Evolutionary conservation across 2,329 filamentous ascomycete species (phyloP).

Genomic region (Rachicladosporium sp.): DNA sequence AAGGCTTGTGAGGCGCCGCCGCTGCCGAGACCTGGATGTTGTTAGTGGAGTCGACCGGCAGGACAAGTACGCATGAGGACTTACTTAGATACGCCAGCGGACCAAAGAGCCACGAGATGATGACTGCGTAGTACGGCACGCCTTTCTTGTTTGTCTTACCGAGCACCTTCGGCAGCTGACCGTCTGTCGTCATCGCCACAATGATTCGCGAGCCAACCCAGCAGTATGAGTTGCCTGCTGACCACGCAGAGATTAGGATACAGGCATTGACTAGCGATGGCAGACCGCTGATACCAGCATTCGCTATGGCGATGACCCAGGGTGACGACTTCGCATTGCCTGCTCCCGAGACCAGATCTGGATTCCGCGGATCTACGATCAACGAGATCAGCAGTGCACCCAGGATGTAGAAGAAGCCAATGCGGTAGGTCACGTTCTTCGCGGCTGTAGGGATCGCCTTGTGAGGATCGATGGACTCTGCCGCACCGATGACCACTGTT

Average conservation of each 20-base stretch:
- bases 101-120: slow-evolving; percentile 30
- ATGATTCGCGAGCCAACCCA: slow-evolving; percentile 47
- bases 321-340: slow-evolving; percentile 31
- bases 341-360: slow-evolving; percentile 34
- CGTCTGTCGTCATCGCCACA: slow-evolving; percentile 47
- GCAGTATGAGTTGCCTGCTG: slow-evolving; percentile 47
- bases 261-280: slow-evolving; percentile 66
- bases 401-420: slow-evolving; percentile 45
- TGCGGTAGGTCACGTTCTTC: slow-evolving; percentile 21
- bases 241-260: slow-evolving; percentile 60
- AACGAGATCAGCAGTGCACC: slow-evolving; percentile 47
- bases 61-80: background rate
- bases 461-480: slow-evolving; percentile 41
- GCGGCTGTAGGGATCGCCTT: slow-evolving; percentile 41
- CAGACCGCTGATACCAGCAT: slow-evolving; percentile 54
- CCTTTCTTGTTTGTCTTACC: slow-evolving; percentile 40
- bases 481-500: slow-evolving; percentile 41
- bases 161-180: slow-evolving; percentile 46
- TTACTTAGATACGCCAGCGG: slow-evolving; percentile 30
- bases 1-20: slow-evolving; percentile 13
- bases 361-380: slow-evolving; percentile 44
- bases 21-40: slow-evolving; percentile 6
- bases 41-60: background rate
- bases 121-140: slow-evolving; percentile 46
- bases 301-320: slow-evolving; percentile 59